These are phyloP conservation scores for Colletotrichum viniferum DNA, from an alignment of 2,329 filamentous ascomycete species.

Conservation along the genomic window DNA sequence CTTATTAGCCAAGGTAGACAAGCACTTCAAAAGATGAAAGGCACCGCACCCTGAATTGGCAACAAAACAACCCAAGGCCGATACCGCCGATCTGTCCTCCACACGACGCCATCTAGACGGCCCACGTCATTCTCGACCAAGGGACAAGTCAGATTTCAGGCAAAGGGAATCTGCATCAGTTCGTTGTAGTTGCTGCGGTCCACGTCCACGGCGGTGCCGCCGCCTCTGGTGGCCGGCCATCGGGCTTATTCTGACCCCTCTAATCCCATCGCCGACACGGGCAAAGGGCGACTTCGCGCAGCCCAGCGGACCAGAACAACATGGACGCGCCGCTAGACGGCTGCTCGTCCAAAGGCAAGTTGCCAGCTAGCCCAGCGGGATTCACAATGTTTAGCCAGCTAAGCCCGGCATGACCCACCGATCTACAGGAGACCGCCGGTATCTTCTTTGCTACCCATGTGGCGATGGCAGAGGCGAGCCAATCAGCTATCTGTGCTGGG, in stretches of 20 bases:
- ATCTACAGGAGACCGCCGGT: slow-evolving; percentile 15
- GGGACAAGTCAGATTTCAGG: not conserved
- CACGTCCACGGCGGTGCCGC: not conserved
- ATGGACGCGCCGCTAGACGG: not conserved
- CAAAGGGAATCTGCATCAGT: not conserved
- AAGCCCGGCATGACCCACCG: slow-evolving; percentile 14
- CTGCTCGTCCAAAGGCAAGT: not conserved
- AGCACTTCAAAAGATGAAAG: not conserved
- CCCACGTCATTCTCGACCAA: slow-evolving; percentile 1
- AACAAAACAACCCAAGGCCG: not conserved
- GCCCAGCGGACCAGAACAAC: not conserved
- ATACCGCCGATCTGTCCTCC: slow-evolving; percentile 3
- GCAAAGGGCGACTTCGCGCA: not conserved
- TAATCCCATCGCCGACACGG: not conserved
- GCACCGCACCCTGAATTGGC: not conserved
- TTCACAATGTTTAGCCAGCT: not conserved
- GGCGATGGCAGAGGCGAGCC: not conserved
- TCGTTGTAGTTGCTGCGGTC: not conserved
- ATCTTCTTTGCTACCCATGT: slow-evolving; percentile 10
- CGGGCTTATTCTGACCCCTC: not conserved
- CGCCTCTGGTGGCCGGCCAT: not conserved
- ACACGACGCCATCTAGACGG: not conserved
- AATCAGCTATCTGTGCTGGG: not conserved
- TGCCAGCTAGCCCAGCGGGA: not conserved
- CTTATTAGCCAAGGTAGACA: not conserved